Percentiles rank a stretch among this genome's conserved stretches.
phyloP scores from a whole-genome alignment of 164 flowering plant species.

The Taxillus chinensis region DNA sequence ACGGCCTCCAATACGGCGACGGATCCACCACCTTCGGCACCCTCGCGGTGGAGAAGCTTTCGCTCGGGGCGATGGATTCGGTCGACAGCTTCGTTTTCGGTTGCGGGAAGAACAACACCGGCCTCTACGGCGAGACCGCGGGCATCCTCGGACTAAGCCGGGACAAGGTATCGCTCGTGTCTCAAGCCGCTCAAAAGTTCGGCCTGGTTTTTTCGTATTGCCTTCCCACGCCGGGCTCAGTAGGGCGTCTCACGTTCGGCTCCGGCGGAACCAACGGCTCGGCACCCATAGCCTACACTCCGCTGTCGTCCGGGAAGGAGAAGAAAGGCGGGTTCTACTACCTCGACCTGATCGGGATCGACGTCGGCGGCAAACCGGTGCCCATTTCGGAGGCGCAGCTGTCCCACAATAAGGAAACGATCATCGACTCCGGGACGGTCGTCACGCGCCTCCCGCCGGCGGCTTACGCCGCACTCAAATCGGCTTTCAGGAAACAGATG shows the following conservation, averaged over 20 bases:
- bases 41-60: slow-evolving; percentile 27
- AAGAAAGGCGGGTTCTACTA: slow-evolving; percentile 23
- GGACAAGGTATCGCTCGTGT: slow-evolving; percentile 23
- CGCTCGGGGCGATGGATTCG: slow-evolving; percentile 17
- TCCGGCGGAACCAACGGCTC: not conserved
- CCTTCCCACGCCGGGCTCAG: slow-evolving; percentile 38
- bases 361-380: slow-evolving; percentile 15
- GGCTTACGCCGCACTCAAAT: slow-evolving; percentile 14
- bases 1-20: slow-evolving; percentile 46
- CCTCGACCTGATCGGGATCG: slow-evolving; percentile 16
- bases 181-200: slow-evolving; percentile 31
- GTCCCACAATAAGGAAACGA: not conserved
- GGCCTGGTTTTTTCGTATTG: slow-evolving; percentile 48
- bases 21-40: slow-evolving; percentile 33
- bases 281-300: slow-evolving; percentile 19
- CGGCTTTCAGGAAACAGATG: slow-evolving; percentile 13
- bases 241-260: slow-evolving; percentile 43
- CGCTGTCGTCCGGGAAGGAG: slow-evolving; percentile 8
- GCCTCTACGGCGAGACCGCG: slow-evolving; percentile 38
- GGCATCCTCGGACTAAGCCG: slow-evolving; percentile 51
- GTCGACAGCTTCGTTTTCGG: slow-evolving; percentile 32
- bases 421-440: slow-evolving; percentile 34
- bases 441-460: slow-evolving; percentile 24
- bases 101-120: slow-evolving; percentile 49
- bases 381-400: slow-evolving; percentile 4